phyloP scores from a whole-genome alignment of 345 rosid species.

The Iberis pinnata region DNA sequence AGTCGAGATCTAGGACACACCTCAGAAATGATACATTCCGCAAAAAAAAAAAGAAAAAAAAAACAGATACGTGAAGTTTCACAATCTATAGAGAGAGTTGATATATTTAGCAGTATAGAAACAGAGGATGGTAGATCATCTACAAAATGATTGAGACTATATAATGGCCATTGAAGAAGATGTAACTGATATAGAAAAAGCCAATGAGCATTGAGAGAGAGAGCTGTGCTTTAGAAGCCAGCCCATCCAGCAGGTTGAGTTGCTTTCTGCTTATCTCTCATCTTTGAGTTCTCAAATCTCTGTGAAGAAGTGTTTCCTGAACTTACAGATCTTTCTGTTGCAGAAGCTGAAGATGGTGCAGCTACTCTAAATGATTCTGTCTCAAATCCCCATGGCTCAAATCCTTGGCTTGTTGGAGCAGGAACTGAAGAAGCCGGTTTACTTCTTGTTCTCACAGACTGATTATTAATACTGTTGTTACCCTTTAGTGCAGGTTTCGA shows the following conservation, averaged over 20 bases:
- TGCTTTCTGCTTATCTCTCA: constrained; percentile 41
- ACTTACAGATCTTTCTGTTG: constrained; percentile 35
- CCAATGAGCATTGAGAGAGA: not conserved
- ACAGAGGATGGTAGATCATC: constrained; percentile 24
- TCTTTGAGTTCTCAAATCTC: constrained; percentile 38
- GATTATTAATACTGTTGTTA: constrained; percentile 24
- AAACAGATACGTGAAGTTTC: constrained; percentile 1
- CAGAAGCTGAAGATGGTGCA: constrained; percentile 35
- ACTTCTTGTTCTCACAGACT: constrained; percentile 50
- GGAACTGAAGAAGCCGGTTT: constrained; percentile 43
- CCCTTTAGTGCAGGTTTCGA: constrained; percentile 39
- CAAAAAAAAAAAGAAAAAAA: constrained; percentile 2
- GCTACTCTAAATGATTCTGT: constrained; percentile 61
- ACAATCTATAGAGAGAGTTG: constrained; percentile 10
- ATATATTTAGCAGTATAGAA: constrained; percentile 15
- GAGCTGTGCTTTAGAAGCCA: constrained; percentile 51
- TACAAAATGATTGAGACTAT: constrained; percentile 23
- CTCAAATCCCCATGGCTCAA: constrained; percentile 80
- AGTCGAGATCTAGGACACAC: not conserved
- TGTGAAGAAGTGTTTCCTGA: constrained; percentile 46
- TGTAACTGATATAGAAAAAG: constrained; percentile 5
- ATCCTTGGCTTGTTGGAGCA: constrained; percentile 37
- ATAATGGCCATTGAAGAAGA: constrained; percentile 7
- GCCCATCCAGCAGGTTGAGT: constrained; percentile 96
- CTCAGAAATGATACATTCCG: constrained; percentile 16